These are phyloP conservation scores for Cladosporium colombiae DNA, from an alignment of 2,329 filamentous ascomycete genomes.

Conservation along the genomic window DNA sequence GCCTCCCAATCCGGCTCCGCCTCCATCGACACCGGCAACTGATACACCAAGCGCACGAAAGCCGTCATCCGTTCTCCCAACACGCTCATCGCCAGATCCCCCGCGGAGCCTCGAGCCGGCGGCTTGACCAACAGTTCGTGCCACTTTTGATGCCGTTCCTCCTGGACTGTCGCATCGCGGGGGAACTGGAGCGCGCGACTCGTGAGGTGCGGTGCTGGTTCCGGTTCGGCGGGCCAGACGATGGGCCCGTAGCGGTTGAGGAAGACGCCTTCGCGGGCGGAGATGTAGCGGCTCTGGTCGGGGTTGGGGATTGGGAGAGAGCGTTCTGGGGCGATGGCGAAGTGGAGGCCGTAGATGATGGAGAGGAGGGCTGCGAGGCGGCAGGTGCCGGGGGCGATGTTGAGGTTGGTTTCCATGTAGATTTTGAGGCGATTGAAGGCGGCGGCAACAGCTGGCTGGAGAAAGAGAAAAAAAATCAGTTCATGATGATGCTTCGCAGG, in stretches of 20 bases:
- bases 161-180: background rate
- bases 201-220: background rate
- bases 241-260: background rate
- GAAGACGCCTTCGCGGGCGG: background rate
- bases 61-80: background rate
- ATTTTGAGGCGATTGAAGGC: background rate
- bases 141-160: background rate
- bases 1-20: background rate
- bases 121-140: background rate
- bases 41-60: background rate
- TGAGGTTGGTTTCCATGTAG: background rate
- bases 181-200: background rate
- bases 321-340: background rate
- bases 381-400: background rate
- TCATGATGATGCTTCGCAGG: background rate
- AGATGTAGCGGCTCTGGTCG: background rate
- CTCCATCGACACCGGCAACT: background rate
- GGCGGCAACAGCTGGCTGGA: background rate
- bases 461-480: background rate
- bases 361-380: slow-evolving; percentile 1
- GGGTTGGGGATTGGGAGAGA: background rate
- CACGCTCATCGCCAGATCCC: background rate
- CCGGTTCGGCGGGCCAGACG: background rate
- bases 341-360: background rate
- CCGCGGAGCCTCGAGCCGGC: background rate